phyloP scores from a whole-genome alignment of 345 rosid genomes.

The Ailanthus altissimus region DNA sequence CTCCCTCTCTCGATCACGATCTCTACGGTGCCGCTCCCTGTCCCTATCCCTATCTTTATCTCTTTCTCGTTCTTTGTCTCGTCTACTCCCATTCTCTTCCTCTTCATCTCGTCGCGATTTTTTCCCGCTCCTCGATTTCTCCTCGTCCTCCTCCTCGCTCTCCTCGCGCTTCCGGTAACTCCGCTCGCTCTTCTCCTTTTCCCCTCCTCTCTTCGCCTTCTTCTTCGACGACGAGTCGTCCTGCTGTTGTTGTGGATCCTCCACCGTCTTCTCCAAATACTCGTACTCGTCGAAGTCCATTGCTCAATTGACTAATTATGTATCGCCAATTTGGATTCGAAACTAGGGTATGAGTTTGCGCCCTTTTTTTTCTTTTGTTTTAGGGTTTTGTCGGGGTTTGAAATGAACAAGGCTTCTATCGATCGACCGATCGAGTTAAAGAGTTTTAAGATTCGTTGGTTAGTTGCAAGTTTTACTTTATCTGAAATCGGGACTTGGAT shows the following conservation, averaged over 20 bases:
- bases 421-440: background rate
- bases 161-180: slow-evolving; percentile 60
- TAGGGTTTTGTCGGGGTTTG: slow-evolving; percentile 25
- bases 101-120: slow-evolving; percentile 60
- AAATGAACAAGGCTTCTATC: background rate
- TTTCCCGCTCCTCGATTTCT: slow-evolving; percentile 52
- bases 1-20: slow-evolving; percentile 48
- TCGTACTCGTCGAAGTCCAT: slow-evolving; percentile 96
- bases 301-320: slow-evolving; percentile 4
- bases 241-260: slow-evolving; percentile 51
- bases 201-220: slow-evolving; percentile 44
- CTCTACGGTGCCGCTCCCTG: slow-evolving; percentile 42
- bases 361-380: too few relatives aligned
- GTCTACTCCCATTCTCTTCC: slow-evolving; percentile 47
- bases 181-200: slow-evolving; percentile 60
- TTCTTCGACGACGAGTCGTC: slow-evolving; percentile 42
- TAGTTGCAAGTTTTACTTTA: background rate
- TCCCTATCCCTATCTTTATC: slow-evolving; percentile 50
- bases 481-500: background rate
- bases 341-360: background rate
- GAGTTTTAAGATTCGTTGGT: background rate
- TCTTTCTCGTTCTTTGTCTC: slow-evolving; percentile 27
- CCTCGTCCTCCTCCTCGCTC: slow-evolving; percentile 42
- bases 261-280: slow-evolving; percentile 89
- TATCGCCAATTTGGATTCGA: slow-evolving; percentile 11